These are phyloP conservation scores for Betula pendula DNA, from an alignment of 306 rosid genomes.

Conservation along the genomic window DNA sequence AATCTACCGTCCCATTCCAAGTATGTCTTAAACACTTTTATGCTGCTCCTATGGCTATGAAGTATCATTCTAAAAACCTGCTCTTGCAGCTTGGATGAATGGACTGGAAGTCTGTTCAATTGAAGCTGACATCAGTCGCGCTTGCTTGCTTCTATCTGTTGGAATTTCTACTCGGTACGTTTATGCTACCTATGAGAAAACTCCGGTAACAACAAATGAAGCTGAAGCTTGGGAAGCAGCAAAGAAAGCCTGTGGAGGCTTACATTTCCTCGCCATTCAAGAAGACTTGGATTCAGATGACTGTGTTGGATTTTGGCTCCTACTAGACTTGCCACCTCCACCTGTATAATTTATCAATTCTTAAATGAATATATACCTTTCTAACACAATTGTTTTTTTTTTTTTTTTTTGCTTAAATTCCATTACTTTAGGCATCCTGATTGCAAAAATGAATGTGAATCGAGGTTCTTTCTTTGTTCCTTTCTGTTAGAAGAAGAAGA, in stretches of 20 bases:
- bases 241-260: conserved; percentile 82
- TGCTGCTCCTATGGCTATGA: not conserved
- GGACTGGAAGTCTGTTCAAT: conserved; percentile 80
- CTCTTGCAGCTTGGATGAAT: conserved; percentile 76
- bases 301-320: conserved; percentile 89
- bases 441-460: conserved; percentile 9
- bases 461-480: not conserved
- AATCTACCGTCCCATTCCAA: conserved; percentile 10
- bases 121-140: conserved; percentile 65
- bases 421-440: conserved; percentile 6
- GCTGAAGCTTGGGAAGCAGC: conserved; percentile 99
- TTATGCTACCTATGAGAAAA: conserved; percentile 79
- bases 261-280: conserved; percentile 97
- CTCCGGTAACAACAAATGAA: conserved; percentile 59
- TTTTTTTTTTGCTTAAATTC: not conserved
- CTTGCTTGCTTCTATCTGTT: conserved; percentile 60
- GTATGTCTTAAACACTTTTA: not conserved
- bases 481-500: no score
- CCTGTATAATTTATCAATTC: conserved; percentile 50
- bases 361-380: not conserved
- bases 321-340: conserved; percentile 94
- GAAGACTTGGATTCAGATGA: conserved; percentile 79
- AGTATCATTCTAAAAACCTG: not conserved
- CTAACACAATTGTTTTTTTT: conserved; percentile 8
- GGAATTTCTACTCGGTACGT: conserved; percentile 84